Percentiles rank a stretch among this genome's conserved stretches.
phyloP scores from a whole-genome alignment of 129 eudicot genomes.

The Ambrosia artemisiifolia region DNA sequence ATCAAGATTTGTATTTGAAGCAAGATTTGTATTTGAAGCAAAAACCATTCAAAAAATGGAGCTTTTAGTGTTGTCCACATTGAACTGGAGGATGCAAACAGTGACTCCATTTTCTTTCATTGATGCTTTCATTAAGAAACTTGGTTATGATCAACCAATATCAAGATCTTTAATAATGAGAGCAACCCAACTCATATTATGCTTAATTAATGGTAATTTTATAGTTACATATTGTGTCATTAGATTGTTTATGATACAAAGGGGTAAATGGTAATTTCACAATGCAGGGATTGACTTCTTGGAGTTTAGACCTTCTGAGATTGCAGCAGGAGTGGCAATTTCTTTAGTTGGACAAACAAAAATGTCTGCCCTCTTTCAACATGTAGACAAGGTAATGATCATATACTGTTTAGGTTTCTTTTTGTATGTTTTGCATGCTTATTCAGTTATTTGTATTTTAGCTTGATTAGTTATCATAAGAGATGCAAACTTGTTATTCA shows the following conservation, averaged over 20 bases:
- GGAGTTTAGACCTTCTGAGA: constrained; percentile 76
- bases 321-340: constrained; percentile 84
- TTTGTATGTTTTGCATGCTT: constrained; percentile 16
- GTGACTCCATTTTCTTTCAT: constrained; percentile 71
- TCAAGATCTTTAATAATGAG: constrained; percentile 37
- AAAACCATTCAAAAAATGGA: constrained; percentile 80
- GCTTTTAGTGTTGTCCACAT: constrained; percentile 64
- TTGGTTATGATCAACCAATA: constrained; percentile 42
- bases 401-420: constrained; percentile 9
- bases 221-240: not conserved
- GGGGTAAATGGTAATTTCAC: constrained; percentile 28
- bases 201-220: constrained; percentile 50
- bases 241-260: constrained; percentile 1
- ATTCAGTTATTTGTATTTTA: constrained; percentile 14
- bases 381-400: constrained; percentile 56
- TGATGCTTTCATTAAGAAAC: constrained; percentile 53
- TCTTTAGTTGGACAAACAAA: constrained; percentile 49
- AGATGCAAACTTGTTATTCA: constrained; percentile 7
- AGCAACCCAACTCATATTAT: constrained; percentile 58
- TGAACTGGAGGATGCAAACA: constrained; percentile 86
- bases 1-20: constrained; percentile 59
- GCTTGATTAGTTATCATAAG: constrained; percentile 18
- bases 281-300: constrained; percentile 71
- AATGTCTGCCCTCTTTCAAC: constrained; percentile 36
- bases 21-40: constrained; percentile 63